Evolutionary conservation across 169 alveolate species (phyloP).

Genomic region (Cyclospora cayetanensis): DNA sequence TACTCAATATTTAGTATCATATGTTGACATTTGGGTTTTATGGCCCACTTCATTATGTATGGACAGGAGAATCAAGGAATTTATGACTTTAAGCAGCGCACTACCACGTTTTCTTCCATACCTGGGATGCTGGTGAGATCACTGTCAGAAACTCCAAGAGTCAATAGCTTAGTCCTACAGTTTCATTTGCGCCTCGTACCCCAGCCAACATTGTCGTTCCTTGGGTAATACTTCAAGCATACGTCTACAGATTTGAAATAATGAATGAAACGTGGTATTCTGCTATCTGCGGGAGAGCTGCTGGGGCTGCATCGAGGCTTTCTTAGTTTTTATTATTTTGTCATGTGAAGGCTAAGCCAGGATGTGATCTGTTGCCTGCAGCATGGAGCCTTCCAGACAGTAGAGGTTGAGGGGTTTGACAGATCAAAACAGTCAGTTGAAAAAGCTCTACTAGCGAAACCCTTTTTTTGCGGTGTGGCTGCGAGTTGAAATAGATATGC

Average conservation of each 20-base stretch:
- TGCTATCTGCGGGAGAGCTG: background rate
- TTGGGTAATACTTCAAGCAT: too few species aligned
- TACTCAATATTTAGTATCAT: too few species aligned
- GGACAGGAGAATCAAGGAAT: conserved; percentile 43
- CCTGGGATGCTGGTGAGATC: conserved; percentile 12
- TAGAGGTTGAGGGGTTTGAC: background rate
- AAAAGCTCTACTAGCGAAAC: background rate
- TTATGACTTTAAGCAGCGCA: conserved; percentile 18
- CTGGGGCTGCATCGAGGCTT: background rate
- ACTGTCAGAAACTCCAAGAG: too few species aligned
- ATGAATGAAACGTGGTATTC: too few species aligned
- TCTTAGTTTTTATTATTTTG: background rate
- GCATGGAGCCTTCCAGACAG: background rate
- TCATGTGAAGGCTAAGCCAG: background rate
- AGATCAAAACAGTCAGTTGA: background rate
- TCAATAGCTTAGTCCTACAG: too few species aligned
- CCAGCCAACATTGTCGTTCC: too few species aligned
- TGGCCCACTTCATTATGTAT: too few species aligned
- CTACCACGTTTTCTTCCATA: conserved; percentile 55
- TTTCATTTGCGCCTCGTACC: too few species aligned
- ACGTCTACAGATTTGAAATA: too few species aligned
- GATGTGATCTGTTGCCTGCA: background rate
- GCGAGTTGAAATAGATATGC: too few species aligned
- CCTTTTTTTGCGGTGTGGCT: too few species aligned
- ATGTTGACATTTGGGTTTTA: too few species aligned